Evolutionary conservation across 139 green algal species (phyloP), one percentile per base, ranked within the genome.

Genomic region (Chlamydomonas sp.): DNA sequence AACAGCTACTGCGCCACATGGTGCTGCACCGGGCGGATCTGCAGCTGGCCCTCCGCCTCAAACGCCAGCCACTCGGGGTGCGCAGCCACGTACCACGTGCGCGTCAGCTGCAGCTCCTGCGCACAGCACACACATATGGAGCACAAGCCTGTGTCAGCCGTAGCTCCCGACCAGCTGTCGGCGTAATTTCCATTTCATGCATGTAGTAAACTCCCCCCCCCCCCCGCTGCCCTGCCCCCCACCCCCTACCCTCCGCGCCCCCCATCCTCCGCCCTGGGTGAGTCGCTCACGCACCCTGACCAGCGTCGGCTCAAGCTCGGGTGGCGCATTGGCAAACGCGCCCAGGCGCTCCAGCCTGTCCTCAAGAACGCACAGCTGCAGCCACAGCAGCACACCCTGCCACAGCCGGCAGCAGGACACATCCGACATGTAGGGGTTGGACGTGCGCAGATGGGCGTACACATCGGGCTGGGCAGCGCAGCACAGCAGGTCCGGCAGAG

Each of bases 311-410:
- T 67, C 39, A 0, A 38, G 65, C 50, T 72, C 16, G 33, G 74
- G 70, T 54, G 79, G 35, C 10, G 60, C 34, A 13, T 58, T 26
- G 2, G 4, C 6, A 6, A 75, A 58, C 20, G 28, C 59, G 3
- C 39, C 8, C 26, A 72, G 73, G 36, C 78, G 60, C 24, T 35
- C 16, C 62, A 89, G 65, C 49, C 69, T 61, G 68, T 88, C 83
- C 75, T 86, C 80, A 36, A 88, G 75, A 64, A 88, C 80, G 59
- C 80, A 89, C 71, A 87, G 73, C 76, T 85, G 72, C 76, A 84
- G 73, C 80, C 83, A 87, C 31, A 80, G 43, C 29, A 76, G 67
- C 1, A 73, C 70, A 29, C 75, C 74, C 47, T 65, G 6, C 8
- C 20, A 4, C 22, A 69, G 6, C 8, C 4, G 22, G 22, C 3